Base-by-base conservation (phyloP, 345 rosid species). In the Anacardium occidentale region DNA sequence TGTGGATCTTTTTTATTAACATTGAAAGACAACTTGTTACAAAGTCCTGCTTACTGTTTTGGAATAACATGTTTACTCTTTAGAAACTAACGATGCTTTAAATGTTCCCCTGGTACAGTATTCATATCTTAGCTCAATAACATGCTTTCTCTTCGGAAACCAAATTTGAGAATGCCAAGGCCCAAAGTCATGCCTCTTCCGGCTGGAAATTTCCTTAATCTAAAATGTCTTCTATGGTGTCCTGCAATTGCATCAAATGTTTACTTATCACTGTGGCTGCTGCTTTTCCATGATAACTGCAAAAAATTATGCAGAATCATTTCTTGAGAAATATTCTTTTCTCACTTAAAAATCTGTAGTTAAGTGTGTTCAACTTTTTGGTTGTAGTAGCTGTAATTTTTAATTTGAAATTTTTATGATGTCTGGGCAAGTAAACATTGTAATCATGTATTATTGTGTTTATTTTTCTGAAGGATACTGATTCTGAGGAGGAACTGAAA, bases 401-500 rank as follows among this genome's bases (percentile, higher is more conserved):
- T 2, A 6, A 12, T 2, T 42, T 44, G n/a, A 2, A 42, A 29
- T 44, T 12, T 21, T 21, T 11, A 42, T 21, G 4, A 44, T 45
- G 32, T 65, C 45, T 48, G 22, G 40, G 6, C 22, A 3, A 14
- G 15, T 65, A 47, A 13, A 24, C 7, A 9, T 65, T 14, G 40
- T 25, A 25, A 65, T 17, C 24, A 10, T 5, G 25, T 37, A 42
- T 48, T 3, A 25, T 4, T 65, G 10, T 52, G 22, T 56, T 34
- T 7, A 4, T 57, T 42, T 54, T 64, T 47, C 15, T 63, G 64
- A 55, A 79, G 82, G 88, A 85, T 73, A 85, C 83, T 54, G 86
- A 85, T 52, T 80, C 80, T 10, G 84, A 85, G 76, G 86, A 82
- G 72, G 88, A 85, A 72, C 74, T 79, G 53, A 79, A 71, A 68